Evolutionary conservation across 768 basidiomycete genomes (phyloP), one percentile per base, ranked within the genome.

Genomic region (Daedaleopsis nitida): DNA sequence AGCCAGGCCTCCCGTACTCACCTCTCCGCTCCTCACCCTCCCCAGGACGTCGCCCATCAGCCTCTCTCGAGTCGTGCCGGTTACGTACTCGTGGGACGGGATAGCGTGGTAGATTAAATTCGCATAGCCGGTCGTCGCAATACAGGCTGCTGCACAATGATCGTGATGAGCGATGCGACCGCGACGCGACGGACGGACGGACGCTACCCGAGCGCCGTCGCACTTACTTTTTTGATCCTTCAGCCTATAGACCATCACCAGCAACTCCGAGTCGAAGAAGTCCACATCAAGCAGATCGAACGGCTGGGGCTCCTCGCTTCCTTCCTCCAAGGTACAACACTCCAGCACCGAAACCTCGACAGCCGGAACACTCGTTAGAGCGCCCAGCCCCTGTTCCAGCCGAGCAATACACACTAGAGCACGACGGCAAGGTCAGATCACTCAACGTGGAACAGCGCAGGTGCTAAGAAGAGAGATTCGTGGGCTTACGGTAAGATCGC

Each of bases 221-320:
- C 58, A 60, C 58, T 64, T 49, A 42, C 48, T 58, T 69, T 78
- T 70, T 58, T 70, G 72, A 60, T 74, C 75, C 58, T 76, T 76
- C 70, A 74, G 72, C 72, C 81, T 83, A 75, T 83, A 88, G 61
- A 90, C 81, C 63, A 91, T 77, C 65, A 91, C 80, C 61, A 91
- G 70, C 68, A 73, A 77, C 71, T 86, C 83, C 66, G 91, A 87
- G 77, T 93, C 91, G 73, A 94, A 91, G 75, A 92, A 92, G 57
- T 91, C 87, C 45, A 77, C 81, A 67, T 87, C 87, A 70, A 91
- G 70, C 48, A 91, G 66, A 60, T 86, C 80, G 68, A 86, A 72
- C 65, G 78, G 76, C 57, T 60, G 69, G 65, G 66, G 66, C 48
- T 65, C 75, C 62, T 73, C 77, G 72, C 77, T 71, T 65, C 70